Evolutionary conservation across 257 asterid genomes (phyloP).

Genomic region (Anisodus tanguticus): DNA sequence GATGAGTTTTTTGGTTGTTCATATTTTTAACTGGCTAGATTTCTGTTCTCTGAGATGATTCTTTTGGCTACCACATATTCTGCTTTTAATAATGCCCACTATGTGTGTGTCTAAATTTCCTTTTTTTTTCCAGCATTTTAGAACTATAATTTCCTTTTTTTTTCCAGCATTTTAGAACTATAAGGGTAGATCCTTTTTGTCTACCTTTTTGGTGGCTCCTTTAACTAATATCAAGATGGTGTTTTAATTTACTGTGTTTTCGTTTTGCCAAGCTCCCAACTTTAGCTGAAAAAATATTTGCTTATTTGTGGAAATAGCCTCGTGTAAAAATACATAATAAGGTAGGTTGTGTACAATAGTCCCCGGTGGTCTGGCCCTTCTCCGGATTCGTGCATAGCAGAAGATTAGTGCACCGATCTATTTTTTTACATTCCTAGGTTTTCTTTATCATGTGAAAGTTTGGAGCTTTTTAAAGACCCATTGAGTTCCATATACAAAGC

Average conservation of each 20-base stretch:
- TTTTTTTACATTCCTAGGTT: not conserved
- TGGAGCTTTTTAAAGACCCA: not conserved
- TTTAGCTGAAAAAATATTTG: slow-evolving; percentile 30
- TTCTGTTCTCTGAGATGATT: slow-evolving; percentile 41
- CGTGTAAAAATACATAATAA: too few relatives aligned
- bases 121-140: slow-evolving; percentile 36
- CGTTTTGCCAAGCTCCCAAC: slow-evolving; percentile 41
- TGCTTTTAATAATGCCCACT: slow-evolving; percentile 23
- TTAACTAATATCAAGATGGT: slow-evolving; percentile 68
- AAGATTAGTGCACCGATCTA: not conserved
- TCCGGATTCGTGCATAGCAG: too few relatives aligned
- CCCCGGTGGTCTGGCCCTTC: too few relatives aligned
- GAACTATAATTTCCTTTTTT: slow-evolving; percentile 29
- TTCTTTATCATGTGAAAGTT: not conserved
- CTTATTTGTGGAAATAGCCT: not conserved
- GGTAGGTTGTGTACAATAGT: too few relatives aligned
- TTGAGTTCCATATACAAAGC: not conserved
- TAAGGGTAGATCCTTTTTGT: slow-evolving; percentile 72
- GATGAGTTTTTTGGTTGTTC: slow-evolving; percentile 30
- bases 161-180: slow-evolving; percentile 39
- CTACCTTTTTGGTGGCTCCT: slow-evolving; percentile 64
- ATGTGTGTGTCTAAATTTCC: slow-evolving; percentile 28
- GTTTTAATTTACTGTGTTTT: slow-evolving; percentile 55
- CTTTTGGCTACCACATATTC: slow-evolving; percentile 43
- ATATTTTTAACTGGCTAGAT: slow-evolving; percentile 37